Percentiles rank a stretch among this genome's conserved stretches.
phyloP scores from a whole-genome alignment of 257 asterid genomes.

The Lantana camara region DNA sequence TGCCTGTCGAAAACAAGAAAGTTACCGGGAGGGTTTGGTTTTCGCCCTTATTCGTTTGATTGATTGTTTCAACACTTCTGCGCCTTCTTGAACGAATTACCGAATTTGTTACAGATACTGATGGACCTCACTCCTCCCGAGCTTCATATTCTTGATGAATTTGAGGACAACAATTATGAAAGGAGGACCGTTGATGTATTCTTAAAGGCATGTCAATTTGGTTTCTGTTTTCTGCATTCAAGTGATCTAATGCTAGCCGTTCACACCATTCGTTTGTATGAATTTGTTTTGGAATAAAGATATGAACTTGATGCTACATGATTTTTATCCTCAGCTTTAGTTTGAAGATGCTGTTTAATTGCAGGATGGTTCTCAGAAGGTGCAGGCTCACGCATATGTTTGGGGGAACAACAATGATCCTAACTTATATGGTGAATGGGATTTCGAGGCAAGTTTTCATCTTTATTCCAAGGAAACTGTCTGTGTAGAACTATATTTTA shows the following conservation, averaged over 20 bases:
- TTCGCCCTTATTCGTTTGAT: not conserved
- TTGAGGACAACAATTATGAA: slow-evolving; percentile 85
- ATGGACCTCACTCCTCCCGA: slow-evolving; percentile 68
- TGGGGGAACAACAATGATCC: slow-evolving; percentile 76
- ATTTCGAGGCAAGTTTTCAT: slow-evolving; percentile 56
- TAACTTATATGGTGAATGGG: slow-evolving; percentile 67
- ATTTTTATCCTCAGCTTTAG: too few relatives aligned
- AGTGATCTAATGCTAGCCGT: not conserved
- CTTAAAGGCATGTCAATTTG: slow-evolving; percentile 45
- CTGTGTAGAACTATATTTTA: too few relatives aligned
- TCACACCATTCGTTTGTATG: not conserved
- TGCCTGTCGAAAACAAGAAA: slow-evolving; percentile 58
- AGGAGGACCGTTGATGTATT: slow-evolving; percentile 59
- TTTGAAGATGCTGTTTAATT: not conserved
- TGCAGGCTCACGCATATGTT: slow-evolving; percentile 57
- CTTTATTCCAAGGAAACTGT: not conserved
- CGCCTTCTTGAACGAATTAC: slow-evolving; percentile 7
- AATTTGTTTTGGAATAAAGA: not conserved
- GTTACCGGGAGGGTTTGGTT: slow-evolving; percentile 71
- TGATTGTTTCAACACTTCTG: not conserved
- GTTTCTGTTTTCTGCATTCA: not conserved
- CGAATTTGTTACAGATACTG: slow-evolving; percentile 61
- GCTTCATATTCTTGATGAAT: slow-evolving; percentile 69
- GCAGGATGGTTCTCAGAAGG: slow-evolving; percentile 64
- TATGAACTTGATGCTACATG: not conserved